Conservation (phyloP, 108 stramenopile species). For the Cyclotella distinguenda region DNA sequence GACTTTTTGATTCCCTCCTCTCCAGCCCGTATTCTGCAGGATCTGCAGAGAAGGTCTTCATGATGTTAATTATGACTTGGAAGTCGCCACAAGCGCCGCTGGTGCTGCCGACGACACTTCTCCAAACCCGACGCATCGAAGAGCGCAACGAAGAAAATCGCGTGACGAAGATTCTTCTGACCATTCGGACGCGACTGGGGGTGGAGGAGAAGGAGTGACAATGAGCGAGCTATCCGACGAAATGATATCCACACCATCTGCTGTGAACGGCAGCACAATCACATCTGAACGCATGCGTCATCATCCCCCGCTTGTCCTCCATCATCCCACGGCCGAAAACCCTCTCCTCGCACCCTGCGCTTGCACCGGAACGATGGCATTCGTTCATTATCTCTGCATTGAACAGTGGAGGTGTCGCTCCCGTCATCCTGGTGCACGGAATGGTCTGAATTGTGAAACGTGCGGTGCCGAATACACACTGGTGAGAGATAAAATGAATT, state of each 20-base stretch:
- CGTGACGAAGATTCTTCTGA: too few species aligned
- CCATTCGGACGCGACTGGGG: too few species aligned
- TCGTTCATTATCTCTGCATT: constrained; percentile 88
- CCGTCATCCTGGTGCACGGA: constrained; percentile 74
- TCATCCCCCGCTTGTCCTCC: constrained; percentile 30
- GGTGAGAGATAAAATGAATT: too few species aligned
- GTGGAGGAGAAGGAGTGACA: too few species aligned
- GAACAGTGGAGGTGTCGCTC: constrained; percentile 91
- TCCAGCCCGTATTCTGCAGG: constrained; percentile 79
- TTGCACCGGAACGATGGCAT: constrained; percentile 90
- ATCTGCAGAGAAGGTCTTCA: constrained; percentile 90
- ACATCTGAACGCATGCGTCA: background rate
- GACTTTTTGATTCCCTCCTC: background rate
- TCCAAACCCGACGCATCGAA: too few species aligned
- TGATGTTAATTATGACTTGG: constrained; percentile 60
- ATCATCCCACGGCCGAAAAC: constrained; percentile 73
- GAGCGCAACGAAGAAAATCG: too few species aligned
- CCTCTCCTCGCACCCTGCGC: constrained; percentile 87
- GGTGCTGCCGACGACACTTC: constrained; percentile 7
- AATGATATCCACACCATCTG: background rate
- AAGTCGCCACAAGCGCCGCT: constrained; percentile 12
- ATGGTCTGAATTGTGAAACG: constrained; percentile 83
- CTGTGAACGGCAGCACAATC: constrained; percentile 1
- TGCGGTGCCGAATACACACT: constrained; percentile 79
- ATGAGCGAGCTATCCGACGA: too few species aligned